Evolutionary conservation across 2,329 filamentous ascomycete species (phyloP).

Genomic region (Ophiognomonia clavigignenti-juglandacearum): DNA sequence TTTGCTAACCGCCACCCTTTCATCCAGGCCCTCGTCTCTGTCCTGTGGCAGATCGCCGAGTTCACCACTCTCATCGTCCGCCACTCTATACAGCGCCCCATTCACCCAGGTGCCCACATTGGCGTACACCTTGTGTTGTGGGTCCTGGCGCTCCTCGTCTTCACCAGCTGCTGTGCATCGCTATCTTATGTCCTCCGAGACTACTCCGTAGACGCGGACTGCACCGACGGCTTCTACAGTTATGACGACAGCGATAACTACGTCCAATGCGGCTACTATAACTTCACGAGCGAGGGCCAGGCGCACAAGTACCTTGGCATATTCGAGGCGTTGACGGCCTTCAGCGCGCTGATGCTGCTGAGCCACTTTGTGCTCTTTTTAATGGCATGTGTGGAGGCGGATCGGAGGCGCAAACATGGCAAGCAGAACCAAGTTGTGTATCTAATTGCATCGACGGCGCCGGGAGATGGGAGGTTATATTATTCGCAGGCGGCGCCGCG

Average conservation of each 20-base stretch:
- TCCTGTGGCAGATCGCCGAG: slow-evolving; percentile 35
- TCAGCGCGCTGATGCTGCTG: slow-evolving; percentile 15
- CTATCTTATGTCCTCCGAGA: slow-evolving; percentile 23
- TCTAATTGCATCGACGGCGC: slow-evolving; percentile 1
- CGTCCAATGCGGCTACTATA: slow-evolving; percentile 14
- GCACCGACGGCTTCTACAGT: background rate
- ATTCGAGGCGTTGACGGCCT: slow-evolving; percentile 18
- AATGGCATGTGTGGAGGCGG: slow-evolving; percentile 18
- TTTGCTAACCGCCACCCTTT: too few relatives aligned
- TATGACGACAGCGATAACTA: slow-evolving; percentile 14
- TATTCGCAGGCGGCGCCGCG: background rate
- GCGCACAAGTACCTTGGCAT: slow-evolving; percentile 7
- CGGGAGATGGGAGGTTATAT: slow-evolving; percentile 7
- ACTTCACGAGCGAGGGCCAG: slow-evolving; percentile 3
- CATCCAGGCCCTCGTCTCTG: slow-evolving; percentile 28
- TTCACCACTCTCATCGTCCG: slow-evolving; percentile 31
- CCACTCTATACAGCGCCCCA: slow-evolving; percentile 26
- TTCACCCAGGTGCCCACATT: slow-evolving; percentile 40
- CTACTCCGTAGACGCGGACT: slow-evolving; percentile 18
- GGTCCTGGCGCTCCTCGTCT: slow-evolving; percentile 26
- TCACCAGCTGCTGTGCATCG: slow-evolving; percentile 34
- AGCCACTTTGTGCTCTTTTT: slow-evolving; percentile 17
- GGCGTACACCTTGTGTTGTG: slow-evolving; percentile 37
- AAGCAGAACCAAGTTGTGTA: slow-evolving; percentile 10
- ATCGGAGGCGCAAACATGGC: slow-evolving; percentile 14